Evolutionary conservation across 345 rosid species (phyloP).

Genomic region (Citrus medica): DNA sequence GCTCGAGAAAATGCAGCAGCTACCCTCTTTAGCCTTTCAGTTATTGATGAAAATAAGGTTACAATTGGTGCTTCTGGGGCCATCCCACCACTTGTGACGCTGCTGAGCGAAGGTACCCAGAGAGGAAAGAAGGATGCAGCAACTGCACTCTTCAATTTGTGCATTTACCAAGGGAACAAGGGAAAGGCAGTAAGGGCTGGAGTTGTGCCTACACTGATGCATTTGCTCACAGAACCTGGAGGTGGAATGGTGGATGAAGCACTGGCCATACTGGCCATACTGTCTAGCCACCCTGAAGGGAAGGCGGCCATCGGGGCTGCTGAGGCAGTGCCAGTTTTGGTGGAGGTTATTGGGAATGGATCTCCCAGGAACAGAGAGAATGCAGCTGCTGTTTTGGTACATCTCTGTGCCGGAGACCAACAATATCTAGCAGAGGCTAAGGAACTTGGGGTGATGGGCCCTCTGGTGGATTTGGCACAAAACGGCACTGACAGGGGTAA

Average conservation of each 20-base stretch:
- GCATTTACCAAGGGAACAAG: slow-evolving; percentile 97
- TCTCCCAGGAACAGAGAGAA: slow-evolving; percentile 79
- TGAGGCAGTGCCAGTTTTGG: slow-evolving; percentile 65
- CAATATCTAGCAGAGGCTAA: slow-evolving; percentile 67
- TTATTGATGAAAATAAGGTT: slow-evolving; percentile 89
- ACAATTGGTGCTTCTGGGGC: slow-evolving; percentile 86
- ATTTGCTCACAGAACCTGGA: slow-evolving; percentile 67
- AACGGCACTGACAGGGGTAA: slow-evolving; percentile 94
- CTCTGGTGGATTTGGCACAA: slow-evolving; percentile 73
- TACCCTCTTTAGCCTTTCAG: slow-evolving; percentile 93
- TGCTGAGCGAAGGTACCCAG: slow-evolving; percentile 83
- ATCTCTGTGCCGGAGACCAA: slow-evolving; percentile 80
- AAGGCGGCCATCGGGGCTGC: slow-evolving; percentile 69
- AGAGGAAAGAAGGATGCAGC: slow-evolving; percentile 99
- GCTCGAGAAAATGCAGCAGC: slow-evolving; percentile 99
- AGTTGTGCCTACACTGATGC: slow-evolving; percentile 60
- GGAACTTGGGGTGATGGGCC: slow-evolving; percentile 73
- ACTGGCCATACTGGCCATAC: slow-evolving; percentile 71
- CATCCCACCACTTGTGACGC: slow-evolving; percentile 79
- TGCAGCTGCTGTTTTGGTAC: slow-evolving; percentile 82
- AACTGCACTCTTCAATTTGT: slow-evolving; percentile 92
- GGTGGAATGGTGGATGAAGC: slow-evolving; percentile 85
- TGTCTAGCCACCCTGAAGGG: slow-evolving; percentile 76
- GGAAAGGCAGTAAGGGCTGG: slow-evolving; percentile 97
- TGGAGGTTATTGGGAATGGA: slow-evolving; percentile 63